These are phyloP conservation scores for Phytophthora citrophthora DNA, from an alignment of 352 stramenopile genomes.

Conservation along the genomic window DNA sequence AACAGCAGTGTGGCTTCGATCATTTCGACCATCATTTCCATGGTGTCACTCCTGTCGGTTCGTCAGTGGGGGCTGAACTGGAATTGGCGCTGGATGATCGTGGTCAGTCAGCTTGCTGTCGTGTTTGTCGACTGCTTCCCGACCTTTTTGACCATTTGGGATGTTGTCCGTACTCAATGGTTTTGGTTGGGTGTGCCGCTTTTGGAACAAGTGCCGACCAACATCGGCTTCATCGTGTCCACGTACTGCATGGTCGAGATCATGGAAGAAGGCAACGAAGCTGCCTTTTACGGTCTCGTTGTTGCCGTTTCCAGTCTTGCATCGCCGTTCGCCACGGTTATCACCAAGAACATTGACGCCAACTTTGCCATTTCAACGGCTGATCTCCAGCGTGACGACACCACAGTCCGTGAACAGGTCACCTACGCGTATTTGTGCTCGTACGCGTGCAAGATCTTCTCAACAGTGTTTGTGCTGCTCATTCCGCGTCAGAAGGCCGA, in stretches of 20 bases:
- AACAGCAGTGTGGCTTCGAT: slow-evolving; percentile 49
- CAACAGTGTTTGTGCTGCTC: slow-evolving; percentile 48
- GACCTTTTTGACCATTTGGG: slow-evolving; percentile 57
- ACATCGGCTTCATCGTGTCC: slow-evolving; percentile 55
- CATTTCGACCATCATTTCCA: slow-evolving; percentile 45
- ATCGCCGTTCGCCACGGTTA: slow-evolving; percentile 52
- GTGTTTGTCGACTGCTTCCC: slow-evolving; percentile 53
- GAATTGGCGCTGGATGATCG: slow-evolving; percentile 60
- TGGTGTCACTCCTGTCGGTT: slow-evolving; percentile 34
- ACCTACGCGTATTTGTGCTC: slow-evolving; percentile 44
- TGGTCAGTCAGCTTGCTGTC: slow-evolving; percentile 41
- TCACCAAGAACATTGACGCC: slow-evolving; percentile 63
- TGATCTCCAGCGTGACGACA: slow-evolving; percentile 48
- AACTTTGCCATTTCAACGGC: slow-evolving; percentile 50
- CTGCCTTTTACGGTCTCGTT: slow-evolving; percentile 55
- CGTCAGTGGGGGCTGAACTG: slow-evolving; percentile 50
- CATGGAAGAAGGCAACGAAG: slow-evolving; percentile 56
- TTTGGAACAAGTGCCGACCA: slow-evolving; percentile 45
- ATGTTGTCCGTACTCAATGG: slow-evolving; percentile 61
- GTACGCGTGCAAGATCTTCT: slow-evolving; percentile 53
- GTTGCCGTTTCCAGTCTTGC: slow-evolving; percentile 47
- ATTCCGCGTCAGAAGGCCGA: slow-evolving; percentile 58
- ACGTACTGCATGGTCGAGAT: slow-evolving; percentile 64
- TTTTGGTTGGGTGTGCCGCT: slow-evolving; percentile 63
- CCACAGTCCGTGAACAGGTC: slow-evolving; percentile 40